These are phyloP conservation scores for Magnaporthales sp. DNA, from an alignment of 2,329 filamentous ascomycete genomes.

Conservation along the genomic window DNA sequence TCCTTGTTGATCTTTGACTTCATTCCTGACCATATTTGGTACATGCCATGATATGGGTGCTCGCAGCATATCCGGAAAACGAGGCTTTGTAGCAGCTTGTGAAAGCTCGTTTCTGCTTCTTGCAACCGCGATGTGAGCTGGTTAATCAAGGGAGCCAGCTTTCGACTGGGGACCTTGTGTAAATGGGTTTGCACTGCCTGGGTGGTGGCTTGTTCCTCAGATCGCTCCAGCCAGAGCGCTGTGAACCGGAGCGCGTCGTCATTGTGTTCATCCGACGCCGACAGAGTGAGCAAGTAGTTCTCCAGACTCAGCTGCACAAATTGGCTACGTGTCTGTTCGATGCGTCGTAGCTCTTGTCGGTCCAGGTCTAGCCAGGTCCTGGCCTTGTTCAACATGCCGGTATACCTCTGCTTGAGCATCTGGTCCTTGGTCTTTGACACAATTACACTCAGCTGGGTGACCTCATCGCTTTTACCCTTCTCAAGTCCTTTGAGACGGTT, in stretches of 20 bases:
- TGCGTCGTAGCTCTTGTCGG: constrained; percentile 72
- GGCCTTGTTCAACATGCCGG: constrained; percentile 59
- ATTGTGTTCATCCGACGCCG: constrained; percentile 79
- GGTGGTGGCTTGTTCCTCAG: constrained; percentile 68
- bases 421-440: constrained; percentile 40
- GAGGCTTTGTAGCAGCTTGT: constrained; percentile 62
- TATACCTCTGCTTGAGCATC: constrained; percentile 47
- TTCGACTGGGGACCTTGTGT: constrained; percentile 70
- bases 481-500: constrained; percentile 70
- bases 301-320: constrained; percentile 85
- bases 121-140: constrained; percentile 91
- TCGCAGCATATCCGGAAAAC: constrained; percentile 81
- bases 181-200: constrained; percentile 65
- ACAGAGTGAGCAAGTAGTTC: constrained; percentile 82
- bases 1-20: constrained; percentile 60
- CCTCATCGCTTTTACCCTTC: constrained; percentile 73
- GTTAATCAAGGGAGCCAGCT: constrained; percentile 90
- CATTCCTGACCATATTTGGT: constrained; percentile 83
- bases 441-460: constrained; percentile 59
- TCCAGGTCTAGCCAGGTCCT: constrained; percentile 87
- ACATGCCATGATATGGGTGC: constrained; percentile 95
- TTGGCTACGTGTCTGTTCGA: constrained; percentile 66
- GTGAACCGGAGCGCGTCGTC: constrained; percentile 88
- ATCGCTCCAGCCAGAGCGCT: constrained; percentile 86
- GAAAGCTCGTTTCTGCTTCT: constrained; percentile 61